Percentiles rank a stretch among this genome's conserved stretches.
Evolutionary conservation across 768 basidiomycete species (phyloP).

Genomic region (Boletellus ananas): DNA sequence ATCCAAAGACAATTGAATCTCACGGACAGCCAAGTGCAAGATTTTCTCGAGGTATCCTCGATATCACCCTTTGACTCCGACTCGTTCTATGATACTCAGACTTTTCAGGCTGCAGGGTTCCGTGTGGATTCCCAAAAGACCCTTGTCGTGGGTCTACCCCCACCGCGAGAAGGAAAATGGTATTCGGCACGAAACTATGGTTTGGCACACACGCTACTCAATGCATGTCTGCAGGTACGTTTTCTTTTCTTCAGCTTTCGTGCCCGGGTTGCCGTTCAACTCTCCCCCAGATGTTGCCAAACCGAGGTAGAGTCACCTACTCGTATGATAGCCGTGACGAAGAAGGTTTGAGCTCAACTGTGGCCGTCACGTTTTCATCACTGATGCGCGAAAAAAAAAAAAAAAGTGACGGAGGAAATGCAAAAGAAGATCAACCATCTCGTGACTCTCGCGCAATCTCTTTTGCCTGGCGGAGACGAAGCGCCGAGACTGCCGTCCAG

Average conservation of each 20-base stretch:
- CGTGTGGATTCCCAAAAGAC: conserved; percentile 39
- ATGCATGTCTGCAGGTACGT: conserved; percentile 36
- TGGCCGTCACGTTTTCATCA: not conserved
- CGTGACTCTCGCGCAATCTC: conserved; percentile 34
- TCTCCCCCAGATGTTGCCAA: conserved; percentile 40
- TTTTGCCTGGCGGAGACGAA: conserved; percentile 37
- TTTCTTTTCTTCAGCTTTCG: not conserved
- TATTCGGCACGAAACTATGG: conserved; percentile 40
- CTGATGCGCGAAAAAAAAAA: conserved; percentile 4
- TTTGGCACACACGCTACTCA: conserved; percentile 39
- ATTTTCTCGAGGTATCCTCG: conserved; percentile 41
- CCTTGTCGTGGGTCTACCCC: conserved; percentile 44
- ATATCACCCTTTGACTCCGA: not conserved
- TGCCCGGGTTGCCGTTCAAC: not conserved
- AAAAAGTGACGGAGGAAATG: conserved; percentile 31
- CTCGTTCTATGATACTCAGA: conserved; percentile 23
- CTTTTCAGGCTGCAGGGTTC: conserved; percentile 38
- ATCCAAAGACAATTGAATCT: conserved; percentile 41
- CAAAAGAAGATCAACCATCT: conserved; percentile 41
- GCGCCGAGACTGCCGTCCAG: conserved; percentile 29
- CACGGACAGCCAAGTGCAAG: conserved; percentile 39
- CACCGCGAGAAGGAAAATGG: conserved; percentile 34
- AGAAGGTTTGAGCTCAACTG: conserved; percentile 13
- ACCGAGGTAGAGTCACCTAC: conserved; percentile 31
- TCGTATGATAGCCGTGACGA: conserved; percentile 21